phyloP scores from a whole-genome alignment of 257 asterid species.

The Fraxinus pennsylvanica region DNA sequence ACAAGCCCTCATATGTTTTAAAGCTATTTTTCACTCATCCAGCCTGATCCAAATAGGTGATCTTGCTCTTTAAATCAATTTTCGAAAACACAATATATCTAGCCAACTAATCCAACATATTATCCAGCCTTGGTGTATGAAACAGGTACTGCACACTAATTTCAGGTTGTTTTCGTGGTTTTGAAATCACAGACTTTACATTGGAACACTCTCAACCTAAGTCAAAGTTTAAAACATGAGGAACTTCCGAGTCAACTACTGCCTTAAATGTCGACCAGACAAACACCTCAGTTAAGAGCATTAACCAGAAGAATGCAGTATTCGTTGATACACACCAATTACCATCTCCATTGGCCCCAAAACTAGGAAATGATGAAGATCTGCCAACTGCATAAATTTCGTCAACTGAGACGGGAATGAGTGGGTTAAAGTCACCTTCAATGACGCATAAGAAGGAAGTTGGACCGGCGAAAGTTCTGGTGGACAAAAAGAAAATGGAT shows the following conservation, averaged over 20 bases:
- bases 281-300: conserved; percentile 46
- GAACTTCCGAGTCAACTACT: conserved; percentile 57
- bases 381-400: conserved; percentile 33
- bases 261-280: conserved; percentile 62
- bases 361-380: conserved; percentile 49
- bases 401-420: conserved; percentile 47
- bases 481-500: conserved; percentile 85
- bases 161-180: no score
- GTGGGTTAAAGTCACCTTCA: conserved; percentile 50
- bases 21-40: no score
- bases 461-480: conserved; percentile 50
- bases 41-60: no score
- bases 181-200: conserved; percentile 54
- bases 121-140: no score
- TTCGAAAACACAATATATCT: no score
- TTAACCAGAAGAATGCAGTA: conserved; percentile 51
- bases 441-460: conserved; percentile 46
- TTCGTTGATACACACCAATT: conserved; percentile 44
- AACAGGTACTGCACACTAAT: no score
- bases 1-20: no score
- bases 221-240: conserved; percentile 67
- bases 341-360: conserved; percentile 53
- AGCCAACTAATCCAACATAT: no score
- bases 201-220: conserved; percentile 59
- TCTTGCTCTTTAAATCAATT: no score